These are phyloP conservation scores for Fusarium veterinarium DNA, from an alignment of 2,329 filamentous ascomycete genomes.

Conservation along the genomic window DNA sequence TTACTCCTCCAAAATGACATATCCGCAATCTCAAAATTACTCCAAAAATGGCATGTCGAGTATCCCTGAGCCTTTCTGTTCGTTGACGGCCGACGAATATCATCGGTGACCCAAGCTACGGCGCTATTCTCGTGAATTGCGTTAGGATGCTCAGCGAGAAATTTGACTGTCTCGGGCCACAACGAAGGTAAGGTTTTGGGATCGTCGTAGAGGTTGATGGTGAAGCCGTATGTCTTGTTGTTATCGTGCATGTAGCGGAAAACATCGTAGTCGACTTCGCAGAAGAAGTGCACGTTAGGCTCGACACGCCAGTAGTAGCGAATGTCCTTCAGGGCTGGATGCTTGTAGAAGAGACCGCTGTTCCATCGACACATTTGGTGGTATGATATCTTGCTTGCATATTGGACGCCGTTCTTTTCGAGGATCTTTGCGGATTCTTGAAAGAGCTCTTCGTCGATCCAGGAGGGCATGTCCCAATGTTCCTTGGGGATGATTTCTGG, in stretches of 20 bases:
- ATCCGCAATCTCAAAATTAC: slow-evolving; percentile 96
- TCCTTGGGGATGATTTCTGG: slow-evolving; percentile 90
- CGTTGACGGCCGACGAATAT: slow-evolving; percentile 79
- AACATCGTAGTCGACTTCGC: slow-evolving; percentile 97
- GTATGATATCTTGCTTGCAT: slow-evolving; percentile 88
- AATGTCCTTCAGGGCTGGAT: slow-evolving; percentile 82
- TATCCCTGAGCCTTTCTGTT: slow-evolving; percentile 88
- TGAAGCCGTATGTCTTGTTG: slow-evolving; percentile 99
- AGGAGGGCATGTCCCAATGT: slow-evolving; percentile 91
- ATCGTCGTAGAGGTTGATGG: slow-evolving; percentile 95
- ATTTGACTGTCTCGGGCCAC: slow-evolving; percentile 96
- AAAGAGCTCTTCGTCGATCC: slow-evolving; percentile 92
- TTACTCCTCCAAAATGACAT: slow-evolving; percentile 93
- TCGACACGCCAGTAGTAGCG: slow-evolving; percentile 99
- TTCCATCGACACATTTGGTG: slow-evolving; percentile 99
- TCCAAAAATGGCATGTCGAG: slow-evolving; percentile 99
- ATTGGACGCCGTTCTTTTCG: slow-evolving; percentile 87
- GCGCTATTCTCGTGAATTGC: slow-evolving; percentile 88
- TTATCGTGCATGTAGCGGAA: slow-evolving; percentile 98
- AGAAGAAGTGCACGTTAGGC: slow-evolving; percentile 99
- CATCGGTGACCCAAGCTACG: slow-evolving; percentile 87
- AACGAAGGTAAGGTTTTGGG: slow-evolving; percentile 86
- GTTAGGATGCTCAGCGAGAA: slow-evolving; percentile 84
- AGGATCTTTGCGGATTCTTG: slow-evolving; percentile 85
- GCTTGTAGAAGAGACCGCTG: slow-evolving; percentile 96